Evolutionary conservation across 352 stramenopile species (phyloP), one percentile per base, ranked within the genome.

Genomic region (Thalassiosira sp.): DNA sequence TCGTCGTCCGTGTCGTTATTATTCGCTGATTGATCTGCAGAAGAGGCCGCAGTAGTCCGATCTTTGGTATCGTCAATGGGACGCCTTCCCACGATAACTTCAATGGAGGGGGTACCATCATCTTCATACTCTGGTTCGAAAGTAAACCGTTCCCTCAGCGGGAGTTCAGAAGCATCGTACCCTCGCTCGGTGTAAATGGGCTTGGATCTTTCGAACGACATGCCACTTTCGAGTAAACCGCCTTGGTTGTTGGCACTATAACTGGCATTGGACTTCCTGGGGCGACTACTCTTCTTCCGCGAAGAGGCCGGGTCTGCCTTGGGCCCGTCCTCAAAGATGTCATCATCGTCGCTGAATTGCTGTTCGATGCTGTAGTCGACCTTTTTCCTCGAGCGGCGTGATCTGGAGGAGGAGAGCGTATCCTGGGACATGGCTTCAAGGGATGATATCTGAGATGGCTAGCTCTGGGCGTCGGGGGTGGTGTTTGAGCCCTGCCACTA

Each of bases 41-140:
- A 33, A 53, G 28, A 46, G 25, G 46, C 15, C 7, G 51, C 53
- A 24, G 53, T 27, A 10, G 53, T 72, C 10, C 72, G 31, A 69
- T 81, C 65, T 27, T 87, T 85, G 0, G 84, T 80, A 35, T 84
- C 77, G 37, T 91, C 86, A 25, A 92, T 83, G 0, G 84, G 86
- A 24, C 90, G 75, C 20, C 87, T 72, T n/a, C 90, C 90, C 20
- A 93, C 81, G 81, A 95, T 94, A n/a, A 88, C 58, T 53, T 95
- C 90, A 66, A 95, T 93, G 37, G 82, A 81, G 7, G 88, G 88
- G 11, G 86, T 91, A 28, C 90, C 90, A 81, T 95, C 90, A 22
- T 82, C 70, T 62, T 94, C 89, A 51, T 86, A 91, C 64, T 94
- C 89, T 7, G 90, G 90, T 35, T 93, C 70, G 68, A 93, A 95